Conservation (phyloP, 192 early-diverging fungal genomes). For the Lobosporangium transversale region DNA sequence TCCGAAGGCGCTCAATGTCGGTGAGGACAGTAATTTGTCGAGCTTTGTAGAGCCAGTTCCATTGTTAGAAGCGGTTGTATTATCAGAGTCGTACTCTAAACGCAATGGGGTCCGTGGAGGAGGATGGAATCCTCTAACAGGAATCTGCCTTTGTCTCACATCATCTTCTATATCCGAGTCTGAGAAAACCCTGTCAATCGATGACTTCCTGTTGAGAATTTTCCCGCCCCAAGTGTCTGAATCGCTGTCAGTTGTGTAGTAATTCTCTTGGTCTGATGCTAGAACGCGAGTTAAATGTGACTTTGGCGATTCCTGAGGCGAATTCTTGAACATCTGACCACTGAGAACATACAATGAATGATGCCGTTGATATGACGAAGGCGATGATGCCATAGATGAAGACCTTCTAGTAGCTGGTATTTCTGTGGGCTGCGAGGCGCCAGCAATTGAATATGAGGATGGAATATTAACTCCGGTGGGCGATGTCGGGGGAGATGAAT, state of each 20-base stretch:
- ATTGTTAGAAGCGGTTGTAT: conserved; percentile 20
- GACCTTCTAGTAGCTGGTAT: conserved; percentile 29
- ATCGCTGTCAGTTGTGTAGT: conserved; percentile 48
- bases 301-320: conserved; percentile 45
- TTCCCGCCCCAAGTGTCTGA: conserved; percentile 43
- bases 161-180: conserved; percentile 48
- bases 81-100: conserved; percentile 46
- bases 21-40: conserved; percentile 33
- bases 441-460: conserved; percentile 23
- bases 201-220: conserved; percentile 19
- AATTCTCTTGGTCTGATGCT: conserved; percentile 43
- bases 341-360: conserved; percentile 48
- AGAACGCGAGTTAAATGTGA: conserved; percentile 36
- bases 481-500: conserved; percentile 41
- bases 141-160: conserved; percentile 7
- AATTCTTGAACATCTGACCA: conserved; percentile 51
- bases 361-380: conserved; percentile 47
- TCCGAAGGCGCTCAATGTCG: conserved; percentile 36
- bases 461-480: conserved; percentile 31
- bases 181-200: conserved; percentile 33
- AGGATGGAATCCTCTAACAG: conserved; percentile 21
- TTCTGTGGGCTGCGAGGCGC: conserved; percentile 29
- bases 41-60: conserved; percentile 10
- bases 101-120: conserved; percentile 26
- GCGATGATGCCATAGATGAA: conserved; percentile 45